Conservation (phyloP, 768 basidiomycete genomes). For the Lentinula raphanica region DNA sequence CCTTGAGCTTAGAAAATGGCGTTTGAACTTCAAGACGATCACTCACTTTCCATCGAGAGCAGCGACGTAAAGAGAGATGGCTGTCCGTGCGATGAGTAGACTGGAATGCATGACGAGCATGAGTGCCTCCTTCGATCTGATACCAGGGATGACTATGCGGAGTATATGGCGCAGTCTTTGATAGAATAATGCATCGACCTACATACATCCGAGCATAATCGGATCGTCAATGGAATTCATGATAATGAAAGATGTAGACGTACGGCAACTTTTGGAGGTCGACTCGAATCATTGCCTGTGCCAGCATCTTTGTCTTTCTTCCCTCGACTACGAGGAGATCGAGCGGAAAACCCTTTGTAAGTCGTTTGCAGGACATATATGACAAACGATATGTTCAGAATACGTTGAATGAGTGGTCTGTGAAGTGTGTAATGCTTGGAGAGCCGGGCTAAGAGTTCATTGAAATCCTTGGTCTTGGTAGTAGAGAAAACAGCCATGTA, state of each 20-base stretch:
- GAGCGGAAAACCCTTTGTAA: conserved; percentile 50
- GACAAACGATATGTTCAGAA: conserved; percentile 65
- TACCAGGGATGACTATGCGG: conserved; percentile 81
- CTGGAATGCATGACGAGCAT: conserved; percentile 86
- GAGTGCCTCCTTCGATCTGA: conserved; percentile 82
- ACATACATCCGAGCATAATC: not conserved
- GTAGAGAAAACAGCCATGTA: conserved; percentile 30
- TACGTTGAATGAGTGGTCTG: conserved; percentile 67
- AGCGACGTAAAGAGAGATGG: conserved; percentile 91
- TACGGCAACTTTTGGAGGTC: conserved; percentile 64
- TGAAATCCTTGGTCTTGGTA: conserved; percentile 27
- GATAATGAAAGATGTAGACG: conserved; percentile 19
- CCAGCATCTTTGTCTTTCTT: conserved; percentile 29
- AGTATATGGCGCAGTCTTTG: conserved; percentile 71
- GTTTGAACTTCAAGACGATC: conserved; percentile 1
- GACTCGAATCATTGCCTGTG: conserved; percentile 27
- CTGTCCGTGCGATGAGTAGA: conserved; percentile 83
- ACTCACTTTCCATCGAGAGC: conserved; percentile 85
- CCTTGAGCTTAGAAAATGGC: not conserved
- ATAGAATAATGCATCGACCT: conserved; percentile 94
- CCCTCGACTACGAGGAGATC: conserved; percentile 24
- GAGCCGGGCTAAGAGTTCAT: conserved; percentile 32
- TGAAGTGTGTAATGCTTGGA: conserved; percentile 53
- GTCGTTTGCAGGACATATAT: conserved; percentile 65
- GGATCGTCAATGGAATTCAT: not conserved